Evolutionary conservation across 2,329 filamentous ascomycete species (phyloP).

Genomic region (Zymoseptoria ardabiliae): DNA sequence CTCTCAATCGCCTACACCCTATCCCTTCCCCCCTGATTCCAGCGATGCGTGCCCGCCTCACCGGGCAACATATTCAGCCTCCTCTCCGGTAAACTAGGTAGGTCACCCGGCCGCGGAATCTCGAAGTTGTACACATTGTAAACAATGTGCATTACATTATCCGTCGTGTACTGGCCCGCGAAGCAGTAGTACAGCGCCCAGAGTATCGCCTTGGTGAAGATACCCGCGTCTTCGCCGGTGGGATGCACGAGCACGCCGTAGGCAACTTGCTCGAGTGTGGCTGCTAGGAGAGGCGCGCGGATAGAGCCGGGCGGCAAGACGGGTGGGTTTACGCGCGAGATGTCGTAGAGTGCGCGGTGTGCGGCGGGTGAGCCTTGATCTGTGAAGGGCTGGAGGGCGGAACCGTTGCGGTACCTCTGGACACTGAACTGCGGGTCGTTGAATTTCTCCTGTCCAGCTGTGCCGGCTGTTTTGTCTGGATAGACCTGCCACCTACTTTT

Average conservation of each 20-base stretch:
- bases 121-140: not conserved
- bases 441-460: not conserved
- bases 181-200: constrained; percentile 3
- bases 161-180: not conserved
- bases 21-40: not conserved
- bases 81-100: too few relatives aligned
- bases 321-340: not conserved
- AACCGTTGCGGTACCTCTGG: not conserved
- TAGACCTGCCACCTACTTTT: too few relatives aligned
- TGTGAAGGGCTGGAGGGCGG: not conserved
- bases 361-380: not conserved
- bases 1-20: not conserved
- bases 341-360: not conserved
- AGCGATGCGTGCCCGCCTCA: not conserved
- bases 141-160: not conserved
- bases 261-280: not conserved
- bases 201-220: constrained; percentile 4
- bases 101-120: too few relatives aligned
- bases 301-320: not conserved
- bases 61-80: not conserved
- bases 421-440: not conserved
- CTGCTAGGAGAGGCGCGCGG: not conserved
- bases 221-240: constrained; percentile 5
- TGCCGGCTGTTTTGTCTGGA: constrained; percentile 1
- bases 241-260: constrained; percentile 8